Conservation (phyloP, 2,329 filamentous ascomycete species). For the Exserohilum rostratum region DNA sequence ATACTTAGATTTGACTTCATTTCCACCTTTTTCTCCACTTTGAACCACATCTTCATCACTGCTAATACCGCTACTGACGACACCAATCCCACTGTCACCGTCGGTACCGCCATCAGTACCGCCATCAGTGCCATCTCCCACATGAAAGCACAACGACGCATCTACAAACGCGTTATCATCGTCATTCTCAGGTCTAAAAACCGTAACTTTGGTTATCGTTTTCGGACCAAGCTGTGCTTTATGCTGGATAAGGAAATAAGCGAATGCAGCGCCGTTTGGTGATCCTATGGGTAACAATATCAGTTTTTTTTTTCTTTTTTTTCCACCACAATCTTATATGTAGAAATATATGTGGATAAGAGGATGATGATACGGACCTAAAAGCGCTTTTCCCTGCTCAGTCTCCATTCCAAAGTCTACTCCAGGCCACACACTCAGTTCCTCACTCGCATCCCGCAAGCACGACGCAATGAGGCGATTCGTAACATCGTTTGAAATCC, state of each 20-base stretch:
- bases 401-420: conserved; percentile 14
- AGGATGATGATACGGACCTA: conserved; percentile 10
- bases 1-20: too few species aligned
- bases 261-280: conserved; percentile 28
- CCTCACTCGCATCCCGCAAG: conserved; percentile 4
- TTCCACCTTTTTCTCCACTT: too few species aligned
- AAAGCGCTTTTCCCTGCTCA: conserved; percentile 23
- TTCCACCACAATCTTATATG: too few species aligned
- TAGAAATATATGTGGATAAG: not conserved
- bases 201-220: conserved; percentile 20
- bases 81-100: not conserved
- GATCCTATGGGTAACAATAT: conserved; percentile 13
- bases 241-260: conserved; percentile 29
- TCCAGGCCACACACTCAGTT: conserved; percentile 26
- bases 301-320: not conserved
- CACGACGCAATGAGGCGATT: conserved; percentile 22
- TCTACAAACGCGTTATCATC: conserved; percentile 22
- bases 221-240: conserved; percentile 26
- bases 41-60: too few species aligned
- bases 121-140: conserved; percentile 9
- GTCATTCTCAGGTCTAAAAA: conserved; percentile 17
- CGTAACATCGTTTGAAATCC: conserved; percentile 25
- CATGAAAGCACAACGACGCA: conserved; percentile 19
- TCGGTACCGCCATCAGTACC: not conserved
- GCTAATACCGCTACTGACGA: not conserved